These are phyloP conservation scores for Candida pseudoglaebosa DNA, from an alignment of 805 yeast genomes.

Conservation along the genomic window DNA sequence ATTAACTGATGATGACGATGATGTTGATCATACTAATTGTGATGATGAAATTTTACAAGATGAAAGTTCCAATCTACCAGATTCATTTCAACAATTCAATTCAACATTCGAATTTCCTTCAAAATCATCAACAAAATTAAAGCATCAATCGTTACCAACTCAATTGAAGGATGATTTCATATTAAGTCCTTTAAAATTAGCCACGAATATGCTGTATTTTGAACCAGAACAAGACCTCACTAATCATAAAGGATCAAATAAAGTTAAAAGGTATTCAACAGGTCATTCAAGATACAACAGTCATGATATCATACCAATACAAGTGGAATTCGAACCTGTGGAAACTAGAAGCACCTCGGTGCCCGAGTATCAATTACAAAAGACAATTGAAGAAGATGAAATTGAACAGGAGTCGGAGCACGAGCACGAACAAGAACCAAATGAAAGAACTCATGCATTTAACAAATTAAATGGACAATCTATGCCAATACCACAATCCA, in stretches of 20 bases:
- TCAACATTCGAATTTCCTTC: conserved; percentile 32
- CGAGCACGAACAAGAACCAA: neutral
- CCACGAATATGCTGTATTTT: conserved; percentile 13
- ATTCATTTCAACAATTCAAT: conserved; percentile 14
- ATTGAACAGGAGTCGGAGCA: conserved; percentile 2
- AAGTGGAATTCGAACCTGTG: conserved; percentile 38
- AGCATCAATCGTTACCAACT: conserved; percentile 35
- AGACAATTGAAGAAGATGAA: conserved; percentile 10
- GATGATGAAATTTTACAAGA: conserved; percentile 11
- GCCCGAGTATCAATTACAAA: conserved; percentile 16
- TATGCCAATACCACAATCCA: conserved; percentile 7
- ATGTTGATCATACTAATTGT: conserved; percentile 11
- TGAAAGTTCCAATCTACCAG: neutral
- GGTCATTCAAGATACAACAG: conserved; percentile 39
- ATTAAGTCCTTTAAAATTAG: conserved; percentile 39
- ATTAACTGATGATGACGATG: conserved; percentile 16
- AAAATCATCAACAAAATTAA: conserved; percentile 25
- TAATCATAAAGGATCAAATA: conserved; percentile 11
- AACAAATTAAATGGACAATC: conserved; percentile 27
- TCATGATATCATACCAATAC: conserved; percentile 40
- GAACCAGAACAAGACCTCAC: conserved; percentile 11
- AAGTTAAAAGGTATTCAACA: conserved; percentile 22
- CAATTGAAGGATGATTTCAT: conserved; percentile 33
- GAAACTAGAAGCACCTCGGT: conserved; percentile 22
- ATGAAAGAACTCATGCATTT: conserved; percentile 22